phyloP scores from a whole-genome alignment of 2,329 filamentous ascomycete species.

The Alternaria brassicae region DNA sequence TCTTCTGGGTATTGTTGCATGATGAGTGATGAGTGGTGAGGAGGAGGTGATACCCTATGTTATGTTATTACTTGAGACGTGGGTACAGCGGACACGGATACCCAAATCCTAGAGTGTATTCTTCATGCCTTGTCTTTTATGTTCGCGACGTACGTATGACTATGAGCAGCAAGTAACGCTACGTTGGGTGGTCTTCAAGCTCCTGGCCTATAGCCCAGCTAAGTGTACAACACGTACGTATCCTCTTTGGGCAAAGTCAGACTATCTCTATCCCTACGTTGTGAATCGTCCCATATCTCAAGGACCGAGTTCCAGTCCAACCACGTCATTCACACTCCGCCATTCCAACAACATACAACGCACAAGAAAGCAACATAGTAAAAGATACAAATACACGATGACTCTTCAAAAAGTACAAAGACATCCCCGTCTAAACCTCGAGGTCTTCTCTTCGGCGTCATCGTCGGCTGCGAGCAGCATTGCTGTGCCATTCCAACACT shows the following conservation, averaged over 20 bases:
- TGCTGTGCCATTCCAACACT: rapidly evolving
- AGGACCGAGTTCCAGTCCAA: neutral
- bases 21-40: no score
- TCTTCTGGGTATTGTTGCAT: neutral
- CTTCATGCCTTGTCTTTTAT: neutral
- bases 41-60: neutral
- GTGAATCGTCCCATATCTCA: neutral
- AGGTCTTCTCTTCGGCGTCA: neutral
- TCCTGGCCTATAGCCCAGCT: neutral
- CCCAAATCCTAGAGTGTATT: neutral
- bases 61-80: neutral
- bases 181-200: neutral
- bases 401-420: no score
- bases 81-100: neutral
- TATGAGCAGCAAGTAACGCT: neutral
- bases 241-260: neutral
- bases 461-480: neutral
- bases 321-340: neutral
- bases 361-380: no score
- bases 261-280: neutral
- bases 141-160: neutral
- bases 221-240: neutral
- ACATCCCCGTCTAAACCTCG: neutral
- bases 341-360: no score
- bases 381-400: no score